Conservation (phyloP, 495 filamentous ascomycete genomes). For the Penicillium diatomitis region DNA sequence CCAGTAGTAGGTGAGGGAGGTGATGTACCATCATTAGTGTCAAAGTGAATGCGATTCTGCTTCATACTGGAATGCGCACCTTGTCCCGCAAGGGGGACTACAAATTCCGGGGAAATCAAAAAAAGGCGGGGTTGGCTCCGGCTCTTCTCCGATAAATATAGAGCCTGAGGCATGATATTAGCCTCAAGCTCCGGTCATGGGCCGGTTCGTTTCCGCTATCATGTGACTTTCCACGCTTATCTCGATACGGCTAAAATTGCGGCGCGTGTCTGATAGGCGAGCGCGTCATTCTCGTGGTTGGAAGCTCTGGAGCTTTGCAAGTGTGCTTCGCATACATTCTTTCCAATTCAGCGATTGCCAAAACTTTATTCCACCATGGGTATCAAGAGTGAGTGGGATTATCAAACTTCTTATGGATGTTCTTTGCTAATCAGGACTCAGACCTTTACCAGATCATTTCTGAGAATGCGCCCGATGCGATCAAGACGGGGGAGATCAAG, state of each 20-base stretch:
- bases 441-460: conserved; percentile 79
- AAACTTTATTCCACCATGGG: conserved; percentile 53
- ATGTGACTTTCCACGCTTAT: conserved; percentile 8
- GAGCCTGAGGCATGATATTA: conserved; percentile 11
- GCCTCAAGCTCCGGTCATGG: conserved; percentile 10
- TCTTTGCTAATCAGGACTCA: conserved; percentile 17
- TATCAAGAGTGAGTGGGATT: conserved; percentile 60
- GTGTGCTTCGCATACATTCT: neutral
- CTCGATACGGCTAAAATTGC: conserved; percentile 22
- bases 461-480: conserved; percentile 85
- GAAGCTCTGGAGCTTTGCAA: conserved; percentile 2
- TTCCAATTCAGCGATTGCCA: neutral
- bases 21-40: conserved; percentile 34
- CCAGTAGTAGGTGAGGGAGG: conserved; percentile 24
- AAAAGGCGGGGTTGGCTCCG: conserved; percentile 19
- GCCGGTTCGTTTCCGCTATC: neutral
- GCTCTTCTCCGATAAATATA: conserved; percentile 12
- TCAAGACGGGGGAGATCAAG: conserved; percentile 95
- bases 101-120: conserved; percentile 14
- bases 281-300: conserved; percentile 22
- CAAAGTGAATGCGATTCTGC: conserved; percentile 38
- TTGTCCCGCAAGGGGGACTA: conserved; percentile 8
- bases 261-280: conserved; percentile 13
- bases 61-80: conserved; percentile 26
- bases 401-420: neutral